Conservation (phyloP, 176 grass and related monocot genomes). For the Eleusine indica region DNA sequence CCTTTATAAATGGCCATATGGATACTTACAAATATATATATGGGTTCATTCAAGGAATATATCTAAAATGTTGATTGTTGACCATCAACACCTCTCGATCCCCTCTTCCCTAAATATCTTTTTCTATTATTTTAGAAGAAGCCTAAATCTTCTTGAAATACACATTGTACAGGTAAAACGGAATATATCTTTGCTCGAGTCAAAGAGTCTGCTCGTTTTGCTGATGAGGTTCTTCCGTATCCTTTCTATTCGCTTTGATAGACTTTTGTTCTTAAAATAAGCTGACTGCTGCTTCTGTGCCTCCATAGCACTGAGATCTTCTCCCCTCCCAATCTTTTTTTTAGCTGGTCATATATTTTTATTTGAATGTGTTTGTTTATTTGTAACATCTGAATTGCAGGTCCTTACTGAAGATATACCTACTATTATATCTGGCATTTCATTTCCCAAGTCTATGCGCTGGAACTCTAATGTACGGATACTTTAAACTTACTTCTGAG, state of each 20-base stretch:
- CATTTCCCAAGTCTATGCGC: constrained; percentile 98
- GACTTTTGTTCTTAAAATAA: not conserved
- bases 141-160: constrained; percentile 10
- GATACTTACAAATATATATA: not conserved
- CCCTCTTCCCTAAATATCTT: constrained; percentile 13
- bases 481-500: constrained; percentile 1
- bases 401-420: constrained; percentile 79
- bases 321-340: no score
- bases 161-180: constrained; percentile 73
- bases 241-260: constrained; percentile 21
- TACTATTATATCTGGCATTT: constrained; percentile 70
- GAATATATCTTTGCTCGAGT: constrained; percentile 86
- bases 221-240: constrained; percentile 67
- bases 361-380: not conserved
- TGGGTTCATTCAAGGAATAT: not conserved
- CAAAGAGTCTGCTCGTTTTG: constrained; percentile 64
- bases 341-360: no score
- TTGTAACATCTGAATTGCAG: constrained; percentile 44
- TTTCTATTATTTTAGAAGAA: constrained; percentile 20
- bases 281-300: not conserved
- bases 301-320: no score
- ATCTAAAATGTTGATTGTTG: not conserved
- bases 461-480: constrained; percentile 88
- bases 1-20: not conserved
- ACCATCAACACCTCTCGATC: no score